Conservation (phyloP, 306 rosid genomes). For the Mimosa pudica region DNA sequence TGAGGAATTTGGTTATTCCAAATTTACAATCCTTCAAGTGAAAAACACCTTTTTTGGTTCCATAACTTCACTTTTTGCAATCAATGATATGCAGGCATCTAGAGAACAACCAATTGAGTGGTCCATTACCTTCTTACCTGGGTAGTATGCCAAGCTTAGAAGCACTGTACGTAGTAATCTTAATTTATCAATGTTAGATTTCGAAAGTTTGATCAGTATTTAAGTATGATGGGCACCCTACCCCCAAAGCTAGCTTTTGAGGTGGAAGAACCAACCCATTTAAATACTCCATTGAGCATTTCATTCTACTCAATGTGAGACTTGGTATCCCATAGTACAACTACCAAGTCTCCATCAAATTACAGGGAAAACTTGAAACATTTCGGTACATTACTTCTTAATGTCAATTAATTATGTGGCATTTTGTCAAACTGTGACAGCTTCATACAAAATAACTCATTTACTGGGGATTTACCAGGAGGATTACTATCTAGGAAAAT, state of each 20-base stretch:
- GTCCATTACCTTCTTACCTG: constrained; percentile 77
- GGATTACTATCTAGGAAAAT: constrained; percentile 65
- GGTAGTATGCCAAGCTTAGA: constrained; percentile 75
- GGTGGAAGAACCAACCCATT: no score
- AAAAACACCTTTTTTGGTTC: constrained; percentile 5
- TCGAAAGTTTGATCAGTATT: neutral
- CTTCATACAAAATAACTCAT: constrained; percentile 88
- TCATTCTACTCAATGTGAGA: no score
- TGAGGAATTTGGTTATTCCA: constrained; percentile 14
- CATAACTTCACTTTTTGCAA: constrained; percentile 2
- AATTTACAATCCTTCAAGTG: constrained; percentile 15
- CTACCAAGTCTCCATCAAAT: neutral
- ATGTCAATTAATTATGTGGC: constrained; percentile 27
- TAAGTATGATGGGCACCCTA: no score
- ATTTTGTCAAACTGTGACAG: constrained; percentile 51
- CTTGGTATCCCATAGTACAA: no score
- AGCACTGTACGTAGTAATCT: constrained; percentile 71
- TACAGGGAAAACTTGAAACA: constrained; percentile 22
- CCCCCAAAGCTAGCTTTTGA: no score
- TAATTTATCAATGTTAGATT: constrained; percentile 24
- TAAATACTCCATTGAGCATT: no score
- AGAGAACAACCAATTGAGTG: constrained; percentile 84
- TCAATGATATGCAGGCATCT: constrained; percentile 70
- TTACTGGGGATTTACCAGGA: constrained; percentile 77
- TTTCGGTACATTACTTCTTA: constrained; percentile 14